Base-by-base conservation (phyloP, 148 eudicot genomes). In the Silene uniflora region DNA sequence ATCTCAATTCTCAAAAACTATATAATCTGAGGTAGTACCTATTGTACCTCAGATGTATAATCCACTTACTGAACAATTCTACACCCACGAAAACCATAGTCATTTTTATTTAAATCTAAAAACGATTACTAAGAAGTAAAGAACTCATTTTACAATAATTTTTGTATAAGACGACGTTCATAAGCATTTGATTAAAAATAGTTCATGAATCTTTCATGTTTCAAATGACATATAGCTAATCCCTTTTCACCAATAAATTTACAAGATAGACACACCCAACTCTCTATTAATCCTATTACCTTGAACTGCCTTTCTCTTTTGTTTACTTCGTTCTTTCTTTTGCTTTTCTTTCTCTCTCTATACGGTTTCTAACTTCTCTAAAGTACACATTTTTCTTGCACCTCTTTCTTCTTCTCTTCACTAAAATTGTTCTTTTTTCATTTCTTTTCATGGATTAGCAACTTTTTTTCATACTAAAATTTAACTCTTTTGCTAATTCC, bases 231-330 rank as follows among this genome's bases (percentile, higher is more conserved):
- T 10, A 49, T 49, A 66, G 55, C 79, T 80, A 75, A 72, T 66
- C 79, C 66, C 73, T 80, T 80, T 72, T 76, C 78, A 75, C 44
- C 79, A 80, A 63, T 76, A 80, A 80, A 80, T 73, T n/a, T n/a
- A 76, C 64, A 76, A 71, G 72, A 78, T 39, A 73, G 32, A 72
- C 52, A 71, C 23, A 11, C 62, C 35, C n/a, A 58, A 72, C 17
- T 18, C 66, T 59, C 56, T 67, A 69, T 74, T 74, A 75, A 66
- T 73, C 27, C 19, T 12, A 62, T 29, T 39, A 29, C 32, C 72
- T 25, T 62, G 10, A 44, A 47, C 18, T 16, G 25, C 44, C 73
- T 73, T 73, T 73, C 67, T 59, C 25, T 62, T 69, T 79, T 79
- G 73, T 73, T 73, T 78, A 63, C 52, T 72, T 78, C 71, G 69